phyloP scores from a whole-genome alignment of 768 basidiomycete species.

The Mycena crocata region DNA sequence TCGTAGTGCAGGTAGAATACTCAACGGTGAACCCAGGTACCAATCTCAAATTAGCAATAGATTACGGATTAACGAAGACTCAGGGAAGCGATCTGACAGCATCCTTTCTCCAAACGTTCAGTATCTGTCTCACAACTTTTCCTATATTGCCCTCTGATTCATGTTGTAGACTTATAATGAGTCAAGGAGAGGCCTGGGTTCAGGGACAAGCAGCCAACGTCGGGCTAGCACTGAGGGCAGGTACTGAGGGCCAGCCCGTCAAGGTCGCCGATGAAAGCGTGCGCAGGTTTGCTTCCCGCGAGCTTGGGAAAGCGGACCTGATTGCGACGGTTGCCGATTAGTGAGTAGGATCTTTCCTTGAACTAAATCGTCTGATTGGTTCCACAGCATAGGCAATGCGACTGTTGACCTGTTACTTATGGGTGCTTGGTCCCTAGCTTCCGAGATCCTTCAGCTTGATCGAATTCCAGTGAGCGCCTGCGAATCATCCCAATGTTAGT shows the following conservation, averaged over 20 bases:
- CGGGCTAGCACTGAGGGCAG: conserved; percentile 75
- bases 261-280: conserved; percentile 80
- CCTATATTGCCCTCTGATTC: neutral
- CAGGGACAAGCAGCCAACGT: conserved; percentile 74
- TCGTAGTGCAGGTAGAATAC: neutral
- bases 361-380: conserved; percentile 12
- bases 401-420: conserved; percentile 71
- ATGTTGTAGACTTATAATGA: conserved; percentile 77
- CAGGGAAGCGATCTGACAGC: conserved; percentile 85
- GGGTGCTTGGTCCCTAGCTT: conserved; percentile 79
- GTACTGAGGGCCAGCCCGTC: conserved; percentile 80
- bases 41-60: conserved; percentile 93
- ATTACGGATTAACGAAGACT: conserved; percentile 83
- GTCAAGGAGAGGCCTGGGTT: conserved; percentile 95
- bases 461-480: conserved; percentile 73
- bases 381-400: conserved; percentile 84
- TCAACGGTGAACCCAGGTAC: conserved; percentile 56
- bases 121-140: neutral
- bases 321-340: conserved; percentile 93
- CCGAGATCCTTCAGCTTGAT: conserved; percentile 69
- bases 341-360: conserved; percentile 56
- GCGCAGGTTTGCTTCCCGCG: conserved; percentile 87
- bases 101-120: conserved; percentile 88
- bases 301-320: conserved; percentile 79
- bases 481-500: neutral